Conservation (phyloP, 441 rosid species). For the Corymbia citriodora region DNA sequence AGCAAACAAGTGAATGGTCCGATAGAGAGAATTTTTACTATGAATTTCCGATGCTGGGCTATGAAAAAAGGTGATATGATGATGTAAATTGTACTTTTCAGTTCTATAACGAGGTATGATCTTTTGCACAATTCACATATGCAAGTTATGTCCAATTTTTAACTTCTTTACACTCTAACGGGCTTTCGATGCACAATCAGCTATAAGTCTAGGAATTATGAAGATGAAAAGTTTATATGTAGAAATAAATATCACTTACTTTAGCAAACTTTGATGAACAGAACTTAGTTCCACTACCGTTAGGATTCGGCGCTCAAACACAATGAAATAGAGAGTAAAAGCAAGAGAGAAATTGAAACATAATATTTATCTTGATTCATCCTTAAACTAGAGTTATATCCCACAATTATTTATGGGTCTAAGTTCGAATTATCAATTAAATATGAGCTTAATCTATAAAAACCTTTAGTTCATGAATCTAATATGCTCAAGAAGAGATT, state of each 20-base stretch:
- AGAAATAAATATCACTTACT: background rate
- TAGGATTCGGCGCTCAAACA: no score
- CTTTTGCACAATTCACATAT: background rate
- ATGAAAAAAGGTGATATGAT: background rate
- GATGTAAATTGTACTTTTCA: background rate
- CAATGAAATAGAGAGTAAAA: background rate
- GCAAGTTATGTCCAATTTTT: background rate
- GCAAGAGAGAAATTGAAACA: background rate
- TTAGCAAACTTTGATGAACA: background rate
- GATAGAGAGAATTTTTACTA: background rate
- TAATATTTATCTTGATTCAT: no score
- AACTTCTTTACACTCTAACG: background rate
- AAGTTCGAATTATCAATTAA: background rate
- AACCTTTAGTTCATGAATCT: no score
- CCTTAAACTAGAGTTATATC: background rate
- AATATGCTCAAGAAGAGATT: background rate
- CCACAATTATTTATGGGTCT: background rate
- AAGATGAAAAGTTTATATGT: background rate
- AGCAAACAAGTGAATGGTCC: background rate
- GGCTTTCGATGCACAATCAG: background rate
- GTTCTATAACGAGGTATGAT: background rate
- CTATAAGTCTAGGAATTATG: background rate
- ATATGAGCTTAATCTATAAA: background rate
- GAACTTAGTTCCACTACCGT: background rate
- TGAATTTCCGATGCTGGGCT: background rate